These are phyloP conservation scores for Trametes punicea DNA, from an alignment of 768 basidiomycete species.

Conservation along the genomic window DNA sequence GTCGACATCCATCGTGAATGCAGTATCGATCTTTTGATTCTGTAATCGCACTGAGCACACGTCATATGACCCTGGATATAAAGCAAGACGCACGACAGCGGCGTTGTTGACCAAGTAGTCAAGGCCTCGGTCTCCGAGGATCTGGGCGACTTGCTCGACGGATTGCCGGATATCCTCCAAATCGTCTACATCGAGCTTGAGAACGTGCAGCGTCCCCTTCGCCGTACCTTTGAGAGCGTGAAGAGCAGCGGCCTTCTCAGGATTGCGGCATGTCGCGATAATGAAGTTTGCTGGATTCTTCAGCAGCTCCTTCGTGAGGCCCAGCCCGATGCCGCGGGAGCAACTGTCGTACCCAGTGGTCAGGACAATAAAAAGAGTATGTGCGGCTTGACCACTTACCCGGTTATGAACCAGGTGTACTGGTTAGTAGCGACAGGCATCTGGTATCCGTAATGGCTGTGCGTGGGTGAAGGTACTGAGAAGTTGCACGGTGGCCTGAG, in stretches of 20 bases:
- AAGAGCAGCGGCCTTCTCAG: slow-evolving; percentile 22
- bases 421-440: not conserved
- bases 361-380: not conserved
- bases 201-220: slow-evolving; percentile 32
- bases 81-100: slow-evolving; percentile 25
- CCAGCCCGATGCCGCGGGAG: slow-evolving; percentile 30
- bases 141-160: slow-evolving; percentile 19
- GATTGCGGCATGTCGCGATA: slow-evolving; percentile 31
- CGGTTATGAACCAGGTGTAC: slow-evolving; percentile 3
- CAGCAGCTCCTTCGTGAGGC: slow-evolving; percentile 27
- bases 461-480: not conserved
- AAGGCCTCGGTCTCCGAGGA: slow-evolving; percentile 31
- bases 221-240: slow-evolving; percentile 21
- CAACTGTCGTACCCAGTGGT: too few species aligned
- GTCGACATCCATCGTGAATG: slow-evolving; percentile 1
- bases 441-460: not conserved
- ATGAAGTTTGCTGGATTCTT: slow-evolving; percentile 22
- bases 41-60: not conserved
- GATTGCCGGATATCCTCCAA: slow-evolving; percentile 27
- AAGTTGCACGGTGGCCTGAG: not conserved
- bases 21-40: not conserved
- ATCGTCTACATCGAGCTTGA: slow-evolving; percentile 31
- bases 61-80: too few species aligned
- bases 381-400: not conserved
- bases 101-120: slow-evolving; percentile 41